Conservation (phyloP, 768 basidiomycete species). For the Coprinellus micaceus region DNA sequence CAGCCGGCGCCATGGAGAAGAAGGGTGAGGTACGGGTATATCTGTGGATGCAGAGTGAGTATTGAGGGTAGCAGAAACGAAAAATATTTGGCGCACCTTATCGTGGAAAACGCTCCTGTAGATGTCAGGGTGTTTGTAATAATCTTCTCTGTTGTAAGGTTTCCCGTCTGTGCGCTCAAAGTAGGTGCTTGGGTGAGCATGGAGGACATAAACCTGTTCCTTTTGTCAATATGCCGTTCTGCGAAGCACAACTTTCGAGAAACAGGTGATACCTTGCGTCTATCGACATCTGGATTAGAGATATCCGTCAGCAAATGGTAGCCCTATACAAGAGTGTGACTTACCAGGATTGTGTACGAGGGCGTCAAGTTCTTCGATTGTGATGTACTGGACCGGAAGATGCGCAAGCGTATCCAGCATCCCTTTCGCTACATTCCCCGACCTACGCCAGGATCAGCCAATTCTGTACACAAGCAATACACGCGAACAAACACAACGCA, state of each 20-base stretch:
- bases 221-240: not conserved
- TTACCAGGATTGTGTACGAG: constrained; percentile 54
- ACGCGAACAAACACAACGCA: constrained; percentile 12
- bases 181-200: constrained; percentile 68
- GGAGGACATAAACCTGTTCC: constrained; percentile 69
- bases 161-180: constrained; percentile 54
- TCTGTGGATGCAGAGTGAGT: constrained; percentile 32
- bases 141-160: constrained; percentile 59
- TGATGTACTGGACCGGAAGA: constrained; percentile 60
- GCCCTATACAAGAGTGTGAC: constrained; percentile 8
- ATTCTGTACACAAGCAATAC: not conserved
- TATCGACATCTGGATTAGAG: constrained; percentile 43
- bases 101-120: constrained; percentile 69
- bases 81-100: constrained; percentile 39
- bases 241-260: no score
- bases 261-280: constrained; percentile 47
- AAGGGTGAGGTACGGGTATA: constrained; percentile 82
- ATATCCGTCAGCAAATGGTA: not conserved
- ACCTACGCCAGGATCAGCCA: constrained; percentile 35
- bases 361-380: constrained; percentile 50
- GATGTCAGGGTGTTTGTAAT: constrained; percentile 65
- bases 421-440: constrained; percentile 80
- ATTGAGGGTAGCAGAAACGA: not conserved
- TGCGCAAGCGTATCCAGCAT: constrained; percentile 68
- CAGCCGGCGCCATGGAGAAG: constrained; percentile 87